Base-by-base conservation (phyloP, 1,284 basidiomycete genomes). In the Papiliotrema fonsecae region DNA sequence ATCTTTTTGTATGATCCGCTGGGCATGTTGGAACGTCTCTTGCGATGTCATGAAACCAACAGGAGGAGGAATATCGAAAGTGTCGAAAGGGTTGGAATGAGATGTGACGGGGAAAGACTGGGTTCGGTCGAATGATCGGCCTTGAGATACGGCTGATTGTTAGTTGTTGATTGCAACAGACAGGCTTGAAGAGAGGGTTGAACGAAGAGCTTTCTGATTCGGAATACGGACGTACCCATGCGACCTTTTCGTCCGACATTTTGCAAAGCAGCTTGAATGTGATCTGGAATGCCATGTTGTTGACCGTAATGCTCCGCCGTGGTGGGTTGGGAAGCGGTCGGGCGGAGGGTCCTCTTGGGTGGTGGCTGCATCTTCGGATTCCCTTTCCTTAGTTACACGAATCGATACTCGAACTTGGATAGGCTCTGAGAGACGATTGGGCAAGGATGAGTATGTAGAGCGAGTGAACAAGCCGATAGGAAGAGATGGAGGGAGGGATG, bases 271-370 rank as follows among this genome's bases (percentile, higher is more conserved):
- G 51, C 46, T 49, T 60, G 58, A 11, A 66, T 38, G 16, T 66
- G 61, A 0, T 54, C 51, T 7, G 62, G 51, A 16, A 70, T 62
- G 1, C 67, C 68, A 55, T 67, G 62, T 31, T 52, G 56, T 14
- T 53, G 35, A 10, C 58, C 62, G 36, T 70, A 67, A n/a, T 53
- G 54, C 48, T 70, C 68, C 1, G 65, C 62, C 0, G 67, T 69
- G 6, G 62, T 62, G 9, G 60, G 60, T 21, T 57, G 39, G 16
- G 57, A 58, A 11, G 54, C 49, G 2, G 62, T 53, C 3, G 62
- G 56, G 26, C 54, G 45, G 19, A 60, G 54, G 28, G 59, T 56
- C n/a, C 63, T 52, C 42, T 67, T 67, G 11, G 55, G 21, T 18
- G 49, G 39, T 25, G 42, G 52, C 10, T 42, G 30, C 47, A 48